These are phyloP conservation scores for Mycena alexandri DNA, from an alignment of 768 basidiomycete genomes.

Conservation along the genomic window DNA sequence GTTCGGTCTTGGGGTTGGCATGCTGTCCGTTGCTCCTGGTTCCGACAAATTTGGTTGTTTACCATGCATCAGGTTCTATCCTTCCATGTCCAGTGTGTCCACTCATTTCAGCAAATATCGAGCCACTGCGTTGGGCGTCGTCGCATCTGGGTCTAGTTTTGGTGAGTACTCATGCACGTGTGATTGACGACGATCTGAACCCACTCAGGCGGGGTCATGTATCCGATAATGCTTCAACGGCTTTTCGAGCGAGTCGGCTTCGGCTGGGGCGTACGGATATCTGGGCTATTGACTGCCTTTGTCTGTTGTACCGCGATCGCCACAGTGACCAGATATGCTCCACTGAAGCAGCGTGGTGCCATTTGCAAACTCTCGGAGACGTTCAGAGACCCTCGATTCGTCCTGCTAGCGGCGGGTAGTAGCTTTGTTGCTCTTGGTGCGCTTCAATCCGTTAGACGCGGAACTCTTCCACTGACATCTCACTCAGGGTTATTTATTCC, in stretches of 20 bases:
- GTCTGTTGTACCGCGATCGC: slow-evolving; percentile 62
- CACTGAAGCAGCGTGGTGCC: slow-evolving; percentile 45
- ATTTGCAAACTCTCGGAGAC: slow-evolving; percentile 47
- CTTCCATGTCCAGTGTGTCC: slow-evolving; percentile 73
- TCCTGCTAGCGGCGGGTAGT: slow-evolving; percentile 66
- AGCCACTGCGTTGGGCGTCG: slow-evolving; percentile 79
- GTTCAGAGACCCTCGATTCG: slow-evolving; percentile 63
- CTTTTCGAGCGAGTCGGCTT: slow-evolving; percentile 71
- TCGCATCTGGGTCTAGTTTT: slow-evolving; percentile 75
- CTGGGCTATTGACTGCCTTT: slow-evolving; percentile 61
- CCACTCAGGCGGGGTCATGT: slow-evolving; percentile 72
- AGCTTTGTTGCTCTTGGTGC: slow-evolving; percentile 72
- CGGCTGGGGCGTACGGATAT: slow-evolving; percentile 72
- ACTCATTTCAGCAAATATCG: slow-evolving; percentile 75
- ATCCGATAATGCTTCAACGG: slow-evolving; percentile 71
- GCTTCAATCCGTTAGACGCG: slow-evolving; percentile 36
- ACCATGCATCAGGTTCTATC: slow-evolving; percentile 70
- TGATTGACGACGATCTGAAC: not conserved
- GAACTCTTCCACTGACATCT: not conserved
- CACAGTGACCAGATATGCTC: slow-evolving; percentile 55
- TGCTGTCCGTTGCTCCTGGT: slow-evolving; percentile 62
- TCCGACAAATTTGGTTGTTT: slow-evolving; percentile 15
- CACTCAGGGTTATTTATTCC: slow-evolving; percentile 75
- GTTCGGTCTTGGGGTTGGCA: slow-evolving; percentile 74
- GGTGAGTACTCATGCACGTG: slow-evolving; percentile 51